A percentile compares a stretch with the other conserved stretches of the same genome.
phyloP scores from a whole-genome alignment of 768 basidiomycete species.

The Cystofilobasidium capitatum region DNA sequence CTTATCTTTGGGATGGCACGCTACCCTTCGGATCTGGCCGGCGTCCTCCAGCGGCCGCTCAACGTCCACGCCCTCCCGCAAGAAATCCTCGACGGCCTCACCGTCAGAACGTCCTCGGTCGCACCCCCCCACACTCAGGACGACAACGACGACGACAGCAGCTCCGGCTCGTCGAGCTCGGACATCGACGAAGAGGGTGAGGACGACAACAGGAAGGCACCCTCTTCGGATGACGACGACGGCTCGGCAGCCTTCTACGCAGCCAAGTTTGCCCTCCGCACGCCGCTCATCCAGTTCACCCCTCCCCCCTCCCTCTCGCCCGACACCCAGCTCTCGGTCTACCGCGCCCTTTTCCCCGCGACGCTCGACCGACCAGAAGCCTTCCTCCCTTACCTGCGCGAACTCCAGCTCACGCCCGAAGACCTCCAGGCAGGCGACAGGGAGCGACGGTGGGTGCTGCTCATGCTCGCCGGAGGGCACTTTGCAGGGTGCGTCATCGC shows the following conservation, averaged over 20 bases:
- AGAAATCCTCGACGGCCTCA: constrained; percentile 59
- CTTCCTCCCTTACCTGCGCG: constrained; percentile 34
- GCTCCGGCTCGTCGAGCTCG: constrained; percentile 51
- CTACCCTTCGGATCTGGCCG: neutral
- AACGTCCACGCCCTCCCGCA: constrained; percentile 64
- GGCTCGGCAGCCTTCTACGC: constrained; percentile 19
- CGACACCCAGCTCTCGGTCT: constrained; percentile 77
- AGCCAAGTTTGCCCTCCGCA: constrained; percentile 44
- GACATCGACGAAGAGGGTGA: constrained; percentile 70
- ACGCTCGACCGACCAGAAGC: constrained; percentile 32
- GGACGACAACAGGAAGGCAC: constrained; percentile 53
- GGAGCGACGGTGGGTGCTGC: constrained; percentile 71
- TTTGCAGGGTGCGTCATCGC: constrained; percentile 81
- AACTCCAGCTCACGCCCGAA: constrained; percentile 40
- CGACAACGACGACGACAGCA: constrained; percentile 28
- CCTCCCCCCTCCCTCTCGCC: constrained; percentile 52
- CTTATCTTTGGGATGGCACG: too few species aligned
- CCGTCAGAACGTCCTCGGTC: constrained; percentile 41
- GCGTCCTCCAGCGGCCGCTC: constrained; percentile 25
- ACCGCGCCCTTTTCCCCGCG: constrained; percentile 62
- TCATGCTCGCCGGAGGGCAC: constrained; percentile 96
- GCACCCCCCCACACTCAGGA: constrained; percentile 25
- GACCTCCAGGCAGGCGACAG: constrained; percentile 48
- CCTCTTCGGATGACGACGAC: constrained; percentile 32
- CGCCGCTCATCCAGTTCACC: constrained; percentile 77